Conservation (phyloP, 495 filamentous ascomycete species). For the Talaromyces trachyspermus region DNA sequence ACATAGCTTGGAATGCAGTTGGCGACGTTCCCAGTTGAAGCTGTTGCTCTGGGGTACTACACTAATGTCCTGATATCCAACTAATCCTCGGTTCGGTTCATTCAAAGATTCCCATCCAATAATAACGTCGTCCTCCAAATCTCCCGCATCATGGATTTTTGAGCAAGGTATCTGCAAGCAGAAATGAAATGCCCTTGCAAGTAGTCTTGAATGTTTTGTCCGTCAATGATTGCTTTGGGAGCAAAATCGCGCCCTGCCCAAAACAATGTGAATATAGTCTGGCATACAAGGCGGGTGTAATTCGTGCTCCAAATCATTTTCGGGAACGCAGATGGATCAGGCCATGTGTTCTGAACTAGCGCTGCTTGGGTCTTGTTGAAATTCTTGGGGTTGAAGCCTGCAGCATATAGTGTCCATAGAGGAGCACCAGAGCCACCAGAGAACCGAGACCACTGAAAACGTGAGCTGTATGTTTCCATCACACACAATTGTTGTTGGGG, state of each 20-base stretch:
- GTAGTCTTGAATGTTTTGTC: conserved; percentile 93
- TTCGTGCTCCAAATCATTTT: conserved; percentile 99
- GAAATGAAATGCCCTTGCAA: conserved; percentile 79
- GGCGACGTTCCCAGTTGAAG: conserved; percentile 89
- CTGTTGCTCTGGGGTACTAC: conserved; percentile 82
- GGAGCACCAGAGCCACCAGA: conserved; percentile 92
- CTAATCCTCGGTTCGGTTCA: conserved; percentile 84
- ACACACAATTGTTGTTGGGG: background rate
- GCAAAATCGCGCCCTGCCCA: conserved; percentile 91
- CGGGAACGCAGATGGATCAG: conserved; percentile 78
- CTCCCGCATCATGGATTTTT: conserved; percentile 85
- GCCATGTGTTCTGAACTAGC: conserved; percentile 88
- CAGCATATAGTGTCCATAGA: conserved; percentile 96
- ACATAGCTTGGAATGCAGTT: conserved; percentile 88
- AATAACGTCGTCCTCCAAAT: conserved; percentile 76
- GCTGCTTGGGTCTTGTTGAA: conserved; percentile 88
- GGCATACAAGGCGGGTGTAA: conserved; percentile 79
- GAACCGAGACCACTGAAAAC: conserved; percentile 76
- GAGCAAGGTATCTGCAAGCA: conserved; percentile 73
- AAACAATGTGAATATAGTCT: conserved; percentile 90
- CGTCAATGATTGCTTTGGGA: conserved; percentile 91
- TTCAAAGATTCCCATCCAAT: conserved; percentile 96
- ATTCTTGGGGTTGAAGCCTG: conserved; percentile 74
- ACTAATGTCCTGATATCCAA: conserved; percentile 79
- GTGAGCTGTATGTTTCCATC: conserved; percentile 11